A percentile compares a stretch with the other conserved stretches of the same genome.
Conservation (phyloP, 176 grass and related monocot species). For the Eragrostis nindensis region DNA sequence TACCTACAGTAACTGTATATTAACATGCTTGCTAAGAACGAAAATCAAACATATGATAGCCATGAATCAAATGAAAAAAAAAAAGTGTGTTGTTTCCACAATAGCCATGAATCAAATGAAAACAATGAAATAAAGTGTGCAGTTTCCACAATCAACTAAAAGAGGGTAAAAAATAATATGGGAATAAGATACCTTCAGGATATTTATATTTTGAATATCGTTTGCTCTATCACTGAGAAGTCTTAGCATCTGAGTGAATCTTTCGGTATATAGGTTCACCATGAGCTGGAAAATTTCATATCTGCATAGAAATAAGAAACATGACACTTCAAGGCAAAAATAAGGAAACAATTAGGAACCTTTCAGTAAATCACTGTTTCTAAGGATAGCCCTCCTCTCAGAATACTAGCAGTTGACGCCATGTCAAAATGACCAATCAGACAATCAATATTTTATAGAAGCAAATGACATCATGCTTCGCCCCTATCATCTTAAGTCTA, state of each 20-base stretch:
- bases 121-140: conserved; percentile 21
- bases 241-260: conserved; percentile 95
- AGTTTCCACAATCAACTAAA: conserved; percentile 2
- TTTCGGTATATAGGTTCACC: conserved; percentile 97
- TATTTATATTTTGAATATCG: conserved; percentile 96
- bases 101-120: too few relatives aligned
- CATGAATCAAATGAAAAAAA: conserved; percentile 32
- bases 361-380: conserved; percentile 6
- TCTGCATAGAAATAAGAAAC: conserved; percentile 58
- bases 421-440: conserved; percentile 37
- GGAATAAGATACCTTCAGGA: conserved; percentile 76
- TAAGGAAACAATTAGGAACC: conserved; percentile 20
- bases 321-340: conserved; percentile 34
- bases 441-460: conserved; percentile 23
- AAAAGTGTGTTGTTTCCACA: background rate
- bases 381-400: conserved; percentile 1
- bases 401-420: conserved; percentile 13
- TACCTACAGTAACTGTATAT: conserved; percentile 59
- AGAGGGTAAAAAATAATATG: conserved; percentile 8
- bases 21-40: conserved; percentile 41
- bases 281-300: conserved; percentile 99
- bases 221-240: conserved; percentile 96
- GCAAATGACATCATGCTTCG: conserved; percentile 14
- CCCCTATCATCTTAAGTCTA: background rate
- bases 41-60: conserved; percentile 7